Evolutionary conservation across 768 basidiomycete genomes (phyloP).

Genomic region (Suillus paluster): DNA sequence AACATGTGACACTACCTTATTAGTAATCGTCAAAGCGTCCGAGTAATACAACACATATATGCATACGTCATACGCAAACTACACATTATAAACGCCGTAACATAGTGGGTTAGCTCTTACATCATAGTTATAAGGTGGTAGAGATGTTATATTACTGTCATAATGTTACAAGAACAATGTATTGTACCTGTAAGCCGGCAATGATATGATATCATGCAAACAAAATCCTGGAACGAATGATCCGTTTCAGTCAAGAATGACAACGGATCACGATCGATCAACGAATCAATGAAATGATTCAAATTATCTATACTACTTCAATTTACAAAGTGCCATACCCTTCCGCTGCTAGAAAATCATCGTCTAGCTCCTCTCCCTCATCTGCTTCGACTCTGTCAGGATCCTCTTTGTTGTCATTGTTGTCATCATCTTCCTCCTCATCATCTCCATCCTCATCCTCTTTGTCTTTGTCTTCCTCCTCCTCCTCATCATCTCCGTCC

Average conservation of each 20-base stretch:
- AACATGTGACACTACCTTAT: not conserved
- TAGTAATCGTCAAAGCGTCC: not conserved
- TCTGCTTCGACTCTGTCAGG: not conserved
- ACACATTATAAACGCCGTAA: not conserved
- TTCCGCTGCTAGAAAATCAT: not conserved
- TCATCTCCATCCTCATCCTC: not conserved
- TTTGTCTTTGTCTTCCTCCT: no score
- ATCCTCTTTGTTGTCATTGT: not conserved
- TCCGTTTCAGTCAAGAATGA: no score
- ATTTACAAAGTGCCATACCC: slow-evolving; percentile 4
- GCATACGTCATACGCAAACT: not conserved
- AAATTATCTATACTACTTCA: no score
- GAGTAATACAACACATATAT: no score
- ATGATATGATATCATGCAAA: no score
- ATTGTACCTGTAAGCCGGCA: no score
- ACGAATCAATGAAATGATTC: no score
- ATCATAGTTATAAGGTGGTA: not conserved
- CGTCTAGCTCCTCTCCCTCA: slow-evolving; percentile 10
- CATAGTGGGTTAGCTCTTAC: not conserved
- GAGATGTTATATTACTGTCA: not conserved
- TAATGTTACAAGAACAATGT: no score
- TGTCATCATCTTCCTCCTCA: not conserved
- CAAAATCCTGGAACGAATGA: no score
- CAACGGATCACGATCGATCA: no score
- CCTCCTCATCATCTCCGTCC: not conserved